Evolutionary conservation across 1,284 basidiomycete species (phyloP).

Genomic region (Ganoderma meredithae): DNA sequence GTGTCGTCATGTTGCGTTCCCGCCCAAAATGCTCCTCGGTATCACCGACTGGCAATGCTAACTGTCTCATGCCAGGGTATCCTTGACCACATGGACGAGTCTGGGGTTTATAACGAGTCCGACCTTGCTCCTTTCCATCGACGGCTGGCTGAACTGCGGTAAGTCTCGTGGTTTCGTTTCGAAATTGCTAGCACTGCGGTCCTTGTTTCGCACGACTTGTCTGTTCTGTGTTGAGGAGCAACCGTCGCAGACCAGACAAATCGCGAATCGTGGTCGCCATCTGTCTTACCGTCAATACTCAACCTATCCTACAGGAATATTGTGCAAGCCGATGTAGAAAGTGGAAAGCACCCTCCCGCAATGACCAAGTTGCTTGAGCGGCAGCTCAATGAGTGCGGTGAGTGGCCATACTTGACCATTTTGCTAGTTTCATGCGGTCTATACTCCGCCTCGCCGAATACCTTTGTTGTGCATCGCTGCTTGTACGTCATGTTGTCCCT

Average conservation of each 20-base stretch:
- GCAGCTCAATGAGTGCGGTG: conserved; percentile 92
- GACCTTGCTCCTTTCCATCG: conserved; percentile 88
- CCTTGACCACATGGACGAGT: conserved; percentile 92
- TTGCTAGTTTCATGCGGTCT: neutral
- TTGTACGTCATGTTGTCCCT: conserved; percentile 20
- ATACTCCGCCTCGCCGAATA: conserved; percentile 5
- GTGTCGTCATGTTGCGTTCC: conserved; percentile 18
- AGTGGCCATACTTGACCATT: conserved; percentile 43
- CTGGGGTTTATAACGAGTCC: conserved; percentile 89
- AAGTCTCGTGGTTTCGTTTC: conserved; percentile 24
- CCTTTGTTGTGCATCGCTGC: conserved; percentile 17
- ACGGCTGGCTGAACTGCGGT: conserved; percentile 79
- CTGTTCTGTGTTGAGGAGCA: conserved; percentile 10
- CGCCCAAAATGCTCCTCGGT: conserved; percentile 13
- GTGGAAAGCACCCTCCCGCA: conserved; percentile 85
- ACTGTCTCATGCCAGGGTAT: conserved; percentile 74
- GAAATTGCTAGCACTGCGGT: neutral
- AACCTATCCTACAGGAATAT: conserved; percentile 54
- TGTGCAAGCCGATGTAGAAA: conserved; percentile 82
- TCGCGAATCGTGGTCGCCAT: conserved; percentile 7
- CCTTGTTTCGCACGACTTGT: neutral
- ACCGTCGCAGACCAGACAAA: conserved; percentile 10
- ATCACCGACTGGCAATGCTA: conserved; percentile 31
- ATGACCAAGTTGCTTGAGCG: conserved; percentile 91
- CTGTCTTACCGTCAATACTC: neutral